Conservation (phyloP, 148 eudicot genomes). For the Vaccinium vitisidaea region DNA sequence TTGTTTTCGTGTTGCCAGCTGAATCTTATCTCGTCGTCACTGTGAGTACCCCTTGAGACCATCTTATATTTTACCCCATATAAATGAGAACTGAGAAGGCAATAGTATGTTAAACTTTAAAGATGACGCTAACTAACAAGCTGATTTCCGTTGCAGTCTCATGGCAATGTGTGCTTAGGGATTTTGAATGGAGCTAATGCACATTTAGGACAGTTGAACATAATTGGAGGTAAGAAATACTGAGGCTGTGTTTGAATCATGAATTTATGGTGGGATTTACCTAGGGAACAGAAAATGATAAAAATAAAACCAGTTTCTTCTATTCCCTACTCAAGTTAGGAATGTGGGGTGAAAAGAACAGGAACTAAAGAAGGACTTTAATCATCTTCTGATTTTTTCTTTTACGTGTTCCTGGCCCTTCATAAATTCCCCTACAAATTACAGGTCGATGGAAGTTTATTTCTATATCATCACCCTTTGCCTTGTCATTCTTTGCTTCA, state of each 20-base stretch:
- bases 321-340: too few species aligned
- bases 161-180: slow-evolving; percentile 29
- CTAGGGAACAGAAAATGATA: background rate
- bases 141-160: slow-evolving; percentile 19
- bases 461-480: background rate
- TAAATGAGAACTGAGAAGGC: too few species aligned
- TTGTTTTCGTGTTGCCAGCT: slow-evolving; percentile 11
- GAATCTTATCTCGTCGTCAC: slow-evolving; percentile 23
- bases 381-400: background rate
- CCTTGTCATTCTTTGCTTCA: background rate
- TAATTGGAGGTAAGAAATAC: slow-evolving; percentile 24
- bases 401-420: background rate
- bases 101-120: background rate
- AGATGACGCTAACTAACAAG: background rate
- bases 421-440: background rate
- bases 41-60: slow-evolving; percentile 15
- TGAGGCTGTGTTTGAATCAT: background rate
- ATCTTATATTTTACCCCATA: background rate
- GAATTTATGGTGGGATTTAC: background rate
- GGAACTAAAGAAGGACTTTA: background rate
- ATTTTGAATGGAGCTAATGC: slow-evolving; percentile 20
- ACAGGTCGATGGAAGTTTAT: background rate
- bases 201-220: slow-evolving; percentile 17
- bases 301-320: background rate
- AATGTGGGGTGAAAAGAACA: too few species aligned